A percentile compares a stretch with the other conserved stretches of the same genome.
Conservation (phyloP, 805 yeast species). For the Candida schatavii region DNA sequence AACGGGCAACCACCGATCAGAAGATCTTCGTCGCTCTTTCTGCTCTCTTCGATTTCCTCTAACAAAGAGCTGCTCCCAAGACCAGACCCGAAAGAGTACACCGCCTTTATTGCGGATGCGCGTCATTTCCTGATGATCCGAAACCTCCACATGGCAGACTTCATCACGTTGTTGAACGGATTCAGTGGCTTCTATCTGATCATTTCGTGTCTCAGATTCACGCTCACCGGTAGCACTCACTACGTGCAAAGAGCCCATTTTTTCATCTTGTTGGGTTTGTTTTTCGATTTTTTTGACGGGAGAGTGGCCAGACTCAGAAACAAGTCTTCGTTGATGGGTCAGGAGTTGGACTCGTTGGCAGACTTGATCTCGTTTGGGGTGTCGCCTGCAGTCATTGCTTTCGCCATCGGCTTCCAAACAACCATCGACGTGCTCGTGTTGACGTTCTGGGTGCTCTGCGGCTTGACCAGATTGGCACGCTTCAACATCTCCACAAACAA, state of each 20-base stretch:
- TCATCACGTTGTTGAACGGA: slow-evolving; percentile 90
- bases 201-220: slow-evolving; percentile 78
- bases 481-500: slow-evolving; percentile 92
- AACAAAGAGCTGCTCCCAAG: slow-evolving; percentile 64
- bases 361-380: slow-evolving; percentile 94
- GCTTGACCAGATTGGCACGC: slow-evolving; percentile 89
- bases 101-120: slow-evolving; percentile 75
- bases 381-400: slow-evolving; percentile 92
- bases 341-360: slow-evolving; percentile 94
- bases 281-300: slow-evolving; percentile 96
- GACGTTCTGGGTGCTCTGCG: slow-evolving; percentile 86
- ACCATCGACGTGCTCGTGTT: slow-evolving; percentile 75
- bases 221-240: slow-evolving; percentile 64
- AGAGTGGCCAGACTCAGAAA: slow-evolving; percentile 93
- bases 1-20: slow-evolving; percentile 28
- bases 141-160: slow-evolving; percentile 92
- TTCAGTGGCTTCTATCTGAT: slow-evolving; percentile 91
- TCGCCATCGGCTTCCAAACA: slow-evolving; percentile 84
- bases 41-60: slow-evolving; percentile 41
- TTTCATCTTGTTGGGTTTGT: slow-evolving; percentile 85
- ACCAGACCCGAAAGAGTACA: slow-evolving; percentile 74
- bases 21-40: slow-evolving; percentile 51
- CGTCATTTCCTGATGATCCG: slow-evolving; percentile 85
- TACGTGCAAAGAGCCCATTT: slow-evolving; percentile 86
- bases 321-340: slow-evolving; percentile 92